Evolutionary conservation across 805 yeast genomes (phyloP).

Genomic region (Candida vaughaniae): DNA sequence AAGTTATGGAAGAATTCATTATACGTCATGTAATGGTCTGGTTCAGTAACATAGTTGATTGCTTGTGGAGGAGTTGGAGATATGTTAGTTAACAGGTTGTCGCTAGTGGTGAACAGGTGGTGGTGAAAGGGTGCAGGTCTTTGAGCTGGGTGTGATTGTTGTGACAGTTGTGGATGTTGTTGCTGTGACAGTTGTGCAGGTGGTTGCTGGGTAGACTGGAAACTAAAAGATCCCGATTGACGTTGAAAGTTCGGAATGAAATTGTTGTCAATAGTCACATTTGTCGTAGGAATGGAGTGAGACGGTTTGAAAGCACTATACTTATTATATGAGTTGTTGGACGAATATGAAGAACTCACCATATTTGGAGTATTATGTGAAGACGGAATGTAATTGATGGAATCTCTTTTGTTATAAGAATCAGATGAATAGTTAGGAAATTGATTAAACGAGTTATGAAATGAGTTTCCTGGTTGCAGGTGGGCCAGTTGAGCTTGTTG

Average conservation of each 20-base stretch:
- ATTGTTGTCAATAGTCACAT: conserved; percentile 44
- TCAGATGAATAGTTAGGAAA: conserved; percentile 8
- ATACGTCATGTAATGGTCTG: conserved; percentile 46
- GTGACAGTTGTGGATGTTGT: conserved; percentile 3
- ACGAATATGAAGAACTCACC: conserved; percentile 41
- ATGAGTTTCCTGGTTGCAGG: too few relatives aligned
- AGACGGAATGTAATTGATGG: conserved; percentile 36
- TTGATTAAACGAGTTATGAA: conserved; percentile 4
- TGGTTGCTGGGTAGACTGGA: neutral
- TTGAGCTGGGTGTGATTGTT: conserved; percentile 5
- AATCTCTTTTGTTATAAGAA: conserved; percentile 12
- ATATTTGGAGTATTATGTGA: conserved; percentile 45
- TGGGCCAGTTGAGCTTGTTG: too few relatives aligned
- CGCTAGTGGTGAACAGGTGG: conserved; percentile 10
- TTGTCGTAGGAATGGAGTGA: conserved; percentile 54
- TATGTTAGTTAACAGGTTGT: conserved; percentile 5
- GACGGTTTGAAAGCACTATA: conserved; percentile 19
- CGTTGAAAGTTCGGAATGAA: conserved; percentile 11
- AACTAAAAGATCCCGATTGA: neutral
- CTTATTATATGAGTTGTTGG: conserved; percentile 34
- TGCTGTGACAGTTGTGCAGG: neutral
- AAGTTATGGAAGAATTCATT: conserved; percentile 35
- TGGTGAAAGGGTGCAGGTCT: conserved; percentile 6
- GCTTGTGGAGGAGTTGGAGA: conserved; percentile 5
- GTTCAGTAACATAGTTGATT: conserved; percentile 18